Conservation (phyloP, 164 flowering plant genomes). For the Tetrastigma voinierianum region DNA sequence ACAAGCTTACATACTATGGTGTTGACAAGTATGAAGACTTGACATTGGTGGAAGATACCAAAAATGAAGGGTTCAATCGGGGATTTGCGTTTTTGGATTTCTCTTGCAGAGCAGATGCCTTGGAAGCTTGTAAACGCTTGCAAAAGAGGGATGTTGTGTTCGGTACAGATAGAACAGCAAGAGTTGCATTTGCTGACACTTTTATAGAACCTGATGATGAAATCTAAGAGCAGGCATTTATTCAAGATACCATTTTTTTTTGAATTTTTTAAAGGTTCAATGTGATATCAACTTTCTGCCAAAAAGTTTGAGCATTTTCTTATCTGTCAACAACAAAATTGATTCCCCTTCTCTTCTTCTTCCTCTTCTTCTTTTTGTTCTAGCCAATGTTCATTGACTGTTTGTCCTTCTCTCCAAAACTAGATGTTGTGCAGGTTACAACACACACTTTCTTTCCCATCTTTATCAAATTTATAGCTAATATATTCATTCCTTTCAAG, state of each 20-base stretch:
- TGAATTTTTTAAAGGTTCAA: too few species aligned
- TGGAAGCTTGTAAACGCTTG: constrained; percentile 32
- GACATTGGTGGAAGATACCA: constrained; percentile 33
- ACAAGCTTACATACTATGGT: constrained; percentile 26
- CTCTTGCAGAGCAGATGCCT: constrained; percentile 27
- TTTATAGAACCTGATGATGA: constrained; percentile 37
- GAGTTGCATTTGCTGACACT: constrained; percentile 35
- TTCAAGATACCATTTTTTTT: neutral
- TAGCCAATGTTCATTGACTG: too few species aligned
- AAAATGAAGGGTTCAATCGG: constrained; percentile 31
- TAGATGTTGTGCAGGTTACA: too few species aligned
- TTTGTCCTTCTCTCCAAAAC: too few species aligned
- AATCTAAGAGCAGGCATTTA: constrained; percentile 27
- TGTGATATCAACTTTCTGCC: too few species aligned
- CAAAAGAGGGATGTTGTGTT: constrained; percentile 31
- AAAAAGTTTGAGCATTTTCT: too few species aligned
- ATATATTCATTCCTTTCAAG: too few species aligned
- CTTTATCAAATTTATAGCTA: too few species aligned
- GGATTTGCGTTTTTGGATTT: constrained; percentile 39
- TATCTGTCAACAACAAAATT: too few species aligned
- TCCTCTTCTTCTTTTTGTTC: too few species aligned
- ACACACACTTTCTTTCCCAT: too few species aligned
- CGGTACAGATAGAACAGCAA: constrained; percentile 29
- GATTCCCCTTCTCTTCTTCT: too few species aligned
- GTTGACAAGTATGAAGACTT: constrained; percentile 27